Percentiles rank a stretch among this genome's conserved stretches.
phyloP scores from a whole-genome alignment of 805 yeast genomes.

The Ogataea pignaliae region DNA sequence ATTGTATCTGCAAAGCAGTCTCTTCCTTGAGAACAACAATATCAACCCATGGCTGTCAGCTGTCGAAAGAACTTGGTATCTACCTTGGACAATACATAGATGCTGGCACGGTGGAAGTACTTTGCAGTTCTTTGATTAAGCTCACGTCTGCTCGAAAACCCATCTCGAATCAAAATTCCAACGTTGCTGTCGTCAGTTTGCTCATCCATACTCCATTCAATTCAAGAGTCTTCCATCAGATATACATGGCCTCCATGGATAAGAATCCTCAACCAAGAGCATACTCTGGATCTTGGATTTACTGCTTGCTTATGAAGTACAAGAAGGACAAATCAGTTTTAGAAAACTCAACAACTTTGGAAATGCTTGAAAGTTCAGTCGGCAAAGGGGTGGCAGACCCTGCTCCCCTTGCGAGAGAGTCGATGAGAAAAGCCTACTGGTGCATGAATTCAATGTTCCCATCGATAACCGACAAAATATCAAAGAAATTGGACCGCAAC shows the following conservation, averaged over 20 bases:
- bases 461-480: slow-evolving; percentile 37
- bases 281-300: slow-evolving; percentile 67
- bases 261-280: slow-evolving; percentile 69
- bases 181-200: slow-evolving; percentile 51
- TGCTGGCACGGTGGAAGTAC: slow-evolving; percentile 42
- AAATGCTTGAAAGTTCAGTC: slow-evolving; percentile 45
- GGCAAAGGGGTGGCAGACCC: slow-evolving; percentile 70
- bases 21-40: slow-evolving; percentile 81
- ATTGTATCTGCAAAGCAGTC: slow-evolving; percentile 61
- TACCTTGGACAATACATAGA: slow-evolving; percentile 38
- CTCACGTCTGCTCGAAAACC: slow-evolving; percentile 58
- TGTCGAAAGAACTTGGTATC: slow-evolving; percentile 63
- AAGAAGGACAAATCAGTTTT: slow-evolving; percentile 29
- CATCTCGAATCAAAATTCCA: slow-evolving; percentile 56
- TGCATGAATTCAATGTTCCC: slow-evolving; percentile 53
- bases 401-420: slow-evolving; percentile 72
- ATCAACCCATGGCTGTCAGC: slow-evolving; percentile 67
- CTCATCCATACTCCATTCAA: slow-evolving; percentile 52
- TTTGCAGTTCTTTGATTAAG: slow-evolving; percentile 45
- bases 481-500: slow-evolving; percentile 37
- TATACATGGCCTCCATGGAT: slow-evolving; percentile 53
- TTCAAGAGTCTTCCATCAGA: slow-evolving; percentile 44
- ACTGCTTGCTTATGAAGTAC: slow-evolving; percentile 53
- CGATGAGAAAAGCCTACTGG: slow-evolving; percentile 76
- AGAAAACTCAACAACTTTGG: slow-evolving; percentile 33